A percentile compares a stretch with the other conserved stretches of the same genome.
These are phyloP conservation scores for Waltiozyma sp. DNA, from an alignment of 1,139 yeast genomes.

Conservation along the genomic window DNA sequence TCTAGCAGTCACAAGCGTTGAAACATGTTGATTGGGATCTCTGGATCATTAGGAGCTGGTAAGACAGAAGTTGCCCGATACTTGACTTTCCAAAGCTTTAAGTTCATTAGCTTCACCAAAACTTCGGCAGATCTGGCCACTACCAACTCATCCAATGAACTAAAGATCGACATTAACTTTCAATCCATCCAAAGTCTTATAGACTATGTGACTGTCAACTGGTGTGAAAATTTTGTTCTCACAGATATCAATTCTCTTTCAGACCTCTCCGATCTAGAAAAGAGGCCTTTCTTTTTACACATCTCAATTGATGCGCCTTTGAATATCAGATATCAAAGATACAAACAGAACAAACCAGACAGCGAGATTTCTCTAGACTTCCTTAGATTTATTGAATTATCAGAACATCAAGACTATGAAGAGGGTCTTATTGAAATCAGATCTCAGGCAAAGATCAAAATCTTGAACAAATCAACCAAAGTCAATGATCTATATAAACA, in stretches of 20 bases:
- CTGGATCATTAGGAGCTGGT: slow-evolving; percentile 66
- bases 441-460: slow-evolving; percentile 46
- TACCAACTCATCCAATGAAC: background rate
- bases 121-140: background rate
- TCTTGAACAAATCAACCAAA: slow-evolving; percentile 46
- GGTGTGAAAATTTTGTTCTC: slow-evolving; percentile 57
- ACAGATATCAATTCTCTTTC: slow-evolving; percentile 35
- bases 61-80: slow-evolving; percentile 54
- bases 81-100: slow-evolving; percentile 48
- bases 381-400: slow-evolving; percentile 31
- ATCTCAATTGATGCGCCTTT: slow-evolving; percentile 72
- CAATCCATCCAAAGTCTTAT: slow-evolving; percentile 35
- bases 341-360: slow-evolving; percentile 19
- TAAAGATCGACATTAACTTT: slow-evolving; percentile 22
- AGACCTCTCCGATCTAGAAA: slow-evolving; percentile 40
- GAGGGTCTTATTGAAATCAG: slow-evolving; percentile 35
- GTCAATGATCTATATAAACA: slow-evolving; percentile 38
- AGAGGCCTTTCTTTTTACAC: slow-evolving; percentile 82
- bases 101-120: slow-evolving; percentile 19
- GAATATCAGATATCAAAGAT: slow-evolving; percentile 40
- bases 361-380: slow-evolving; percentile 7
- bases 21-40: slow-evolving; percentile 61
- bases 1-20: too few species aligned
- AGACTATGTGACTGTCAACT: slow-evolving; percentile 55
- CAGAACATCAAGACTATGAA: slow-evolving; percentile 35